Base-by-base conservation (phyloP, 768 basidiomycete species). In the Xerocomus potaroensis region DNA sequence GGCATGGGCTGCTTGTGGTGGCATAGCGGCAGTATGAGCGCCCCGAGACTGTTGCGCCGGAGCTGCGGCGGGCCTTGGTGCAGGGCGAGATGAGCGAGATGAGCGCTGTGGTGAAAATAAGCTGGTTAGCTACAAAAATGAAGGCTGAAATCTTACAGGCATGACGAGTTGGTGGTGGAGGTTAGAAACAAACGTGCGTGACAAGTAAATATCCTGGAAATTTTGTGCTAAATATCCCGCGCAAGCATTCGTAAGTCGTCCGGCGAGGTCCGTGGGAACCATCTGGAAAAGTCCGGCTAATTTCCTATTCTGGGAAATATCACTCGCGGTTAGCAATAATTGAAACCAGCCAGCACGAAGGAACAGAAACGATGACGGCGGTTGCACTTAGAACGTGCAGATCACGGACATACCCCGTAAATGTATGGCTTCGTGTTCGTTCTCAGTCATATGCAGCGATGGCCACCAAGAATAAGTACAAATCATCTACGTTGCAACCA, bases 61-160 rank as follows among this genome's bases (percentile, higher is more conserved):
- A 21, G 79, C 75, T 16, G 74, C 69, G 36, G 80, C 72, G 18
- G 85, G 74, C 35, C 69, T 77, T 46, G 71, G 69, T 19, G 79
- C 77, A 7, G 74, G 66, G 47, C 86, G 78, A 62, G 84, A 83
- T 57, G 80, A 79, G 60, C 88, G 87, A 35, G 88, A 89, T 69
- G 79, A 78, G 65, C 88, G 87, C 89, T 90, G 42, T 18, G 42
- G 6, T 43, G 19, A 18, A 30, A 14, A 23, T 15, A 23, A 7
- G 38, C 47, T 23, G 40, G 12, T 39, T 22, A 29, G 16, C 23
- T n/a, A 24, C 5, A 23, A 22, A 51, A 14, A 34, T 15, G 4
- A 8, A 2, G 15, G 22, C 49, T 48, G 50, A 8, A 27, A 2
- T 67, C 78, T 60, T 57, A 80, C 79, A 64, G 79, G 67, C 79